These are phyloP conservation scores for Trichosporon ovoides DNA, from an alignment of 1,284 basidiomycete genomes.

Conservation along the genomic window DNA sequence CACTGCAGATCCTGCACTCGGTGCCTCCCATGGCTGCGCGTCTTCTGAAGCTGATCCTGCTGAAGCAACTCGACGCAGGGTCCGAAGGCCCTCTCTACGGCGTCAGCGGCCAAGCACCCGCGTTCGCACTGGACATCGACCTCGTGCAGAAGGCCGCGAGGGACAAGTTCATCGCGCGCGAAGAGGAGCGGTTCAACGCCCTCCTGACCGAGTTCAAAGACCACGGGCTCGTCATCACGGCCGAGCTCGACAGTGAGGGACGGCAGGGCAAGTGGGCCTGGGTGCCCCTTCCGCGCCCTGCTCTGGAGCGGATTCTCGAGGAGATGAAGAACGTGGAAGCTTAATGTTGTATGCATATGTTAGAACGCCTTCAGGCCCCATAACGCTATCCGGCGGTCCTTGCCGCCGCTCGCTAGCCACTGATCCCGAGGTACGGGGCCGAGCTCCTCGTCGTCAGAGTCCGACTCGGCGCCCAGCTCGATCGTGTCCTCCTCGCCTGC, in stretches of 20 bases:
- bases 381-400: conserved; percentile 67
- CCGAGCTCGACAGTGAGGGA: conserved; percentile 43
- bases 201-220: conserved; percentile 83
- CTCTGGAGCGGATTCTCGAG: conserved; percentile 44
- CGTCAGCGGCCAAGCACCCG: conserved; percentile 29
- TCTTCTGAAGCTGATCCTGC: conserved; percentile 64
- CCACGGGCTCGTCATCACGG: conserved; percentile 68
- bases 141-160: conserved; percentile 40
- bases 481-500: conserved; percentile 19
- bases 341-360: conserved; percentile 8
- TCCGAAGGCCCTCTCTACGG: conserved; percentile 53
- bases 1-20: conserved; percentile 72
- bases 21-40: conserved; percentile 81
- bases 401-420: conserved; percentile 69
- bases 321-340: conserved; percentile 33
- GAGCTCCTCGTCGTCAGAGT: conserved; percentile 54
- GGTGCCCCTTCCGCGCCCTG: conserved; percentile 73
- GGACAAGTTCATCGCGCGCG: conserved; percentile 78
- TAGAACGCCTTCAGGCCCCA: conserved; percentile 59
- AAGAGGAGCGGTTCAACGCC: conserved; percentile 72
- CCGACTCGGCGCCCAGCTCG: conserved; percentile 44
- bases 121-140: conserved; percentile 45
- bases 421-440: conserved; percentile 46
- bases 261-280: conserved; percentile 57
- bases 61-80: conserved; percentile 54